Conservation (phyloP, 192 early-diverging fungal genomes). For the Dissophora ornata region DNA sequence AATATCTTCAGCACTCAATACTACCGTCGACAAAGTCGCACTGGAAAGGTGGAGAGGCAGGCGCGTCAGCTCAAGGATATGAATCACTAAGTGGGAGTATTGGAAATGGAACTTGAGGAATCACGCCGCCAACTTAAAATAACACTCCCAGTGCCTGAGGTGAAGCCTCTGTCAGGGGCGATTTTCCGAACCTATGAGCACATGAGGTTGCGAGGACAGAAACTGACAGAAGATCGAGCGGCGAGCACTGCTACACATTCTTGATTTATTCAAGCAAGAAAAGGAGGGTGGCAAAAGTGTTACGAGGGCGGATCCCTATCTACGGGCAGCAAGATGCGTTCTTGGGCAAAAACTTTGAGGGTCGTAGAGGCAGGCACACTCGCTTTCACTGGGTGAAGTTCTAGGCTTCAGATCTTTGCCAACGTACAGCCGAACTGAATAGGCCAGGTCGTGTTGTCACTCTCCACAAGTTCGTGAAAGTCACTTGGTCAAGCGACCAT, state of each 20-base stretch:
- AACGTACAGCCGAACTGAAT: background rate
- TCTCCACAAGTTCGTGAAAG: background rate
- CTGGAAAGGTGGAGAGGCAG: background rate
- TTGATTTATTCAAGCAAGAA: background rate
- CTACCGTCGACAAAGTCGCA: too few species aligned
- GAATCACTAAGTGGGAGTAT: background rate
- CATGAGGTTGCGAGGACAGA: constrained; percentile 4
- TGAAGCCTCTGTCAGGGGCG: too few species aligned
- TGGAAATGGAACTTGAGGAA: too few species aligned
- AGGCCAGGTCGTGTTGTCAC: background rate
- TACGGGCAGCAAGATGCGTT: constrained; percentile 2
- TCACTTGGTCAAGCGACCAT: too few species aligned
- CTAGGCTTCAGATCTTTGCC: constrained; percentile 7
- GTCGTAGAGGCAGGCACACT: background rate
- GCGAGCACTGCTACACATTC: constrained; percentile 6
- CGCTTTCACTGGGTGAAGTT: background rate
- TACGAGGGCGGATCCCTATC: background rate
- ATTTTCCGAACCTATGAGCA: background rate
- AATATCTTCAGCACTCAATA: background rate
- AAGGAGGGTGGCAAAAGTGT: background rate
- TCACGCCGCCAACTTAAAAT: too few species aligned
- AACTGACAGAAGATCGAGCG: constrained; percentile 8
- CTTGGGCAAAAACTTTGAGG: background rate
- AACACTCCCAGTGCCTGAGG: too few species aligned
- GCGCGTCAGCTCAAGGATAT: background rate